Base-by-base conservation (phyloP, 495 filamentous ascomycete species). In the Hypoxylon cercidicola region DNA sequence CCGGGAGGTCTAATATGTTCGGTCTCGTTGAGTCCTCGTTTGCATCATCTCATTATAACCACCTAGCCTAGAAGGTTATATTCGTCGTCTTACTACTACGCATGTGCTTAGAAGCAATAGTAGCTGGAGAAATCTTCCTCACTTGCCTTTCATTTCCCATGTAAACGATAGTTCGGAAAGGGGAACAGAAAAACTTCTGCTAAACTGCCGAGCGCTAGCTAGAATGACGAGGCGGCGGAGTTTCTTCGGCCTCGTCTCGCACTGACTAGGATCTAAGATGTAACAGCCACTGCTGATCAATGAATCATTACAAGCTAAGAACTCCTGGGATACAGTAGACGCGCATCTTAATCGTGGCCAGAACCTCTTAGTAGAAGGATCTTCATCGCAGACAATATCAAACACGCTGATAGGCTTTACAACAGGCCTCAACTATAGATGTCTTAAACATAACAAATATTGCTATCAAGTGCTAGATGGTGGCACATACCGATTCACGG, bases 211-310 rank as follows among this genome's bases (percentile, higher is more conserved):
- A 56, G 48, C 60, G 53, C 60, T 68, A 68, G 30, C 55, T 37
- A 63, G 45, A 56, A 60, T 60, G 46, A 68, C 60, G 45, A 64
- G 60, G 50, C 65, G 44, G 65, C 64, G 65, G 65, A 60, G 65
- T 64, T 60, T 48, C 28, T 39, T 55, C 49, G 45, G 50, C 55
- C 46, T 68, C 55, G 51, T 46, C 60, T 56, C 50, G 46, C 60
- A 55, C 50, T 32, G 50, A 68, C 65, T 64, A 32, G 65, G 65
- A 68, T 68, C 65, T 68, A 18, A 68, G 55, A 53, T 68, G 60
- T 62, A 60, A 68, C 50, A n/a, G 51, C n/a, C 50, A 56, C 45
- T 56, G 60, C 55, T 60, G 65, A 68, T 64, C 65, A 18, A 64
- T 44, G 55, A 50, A 44, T 41, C 49, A 40, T 60, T 60, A 60